phyloP scores from a whole-genome alignment of 345 rosid genomes.

The Punica granatum region DNA sequence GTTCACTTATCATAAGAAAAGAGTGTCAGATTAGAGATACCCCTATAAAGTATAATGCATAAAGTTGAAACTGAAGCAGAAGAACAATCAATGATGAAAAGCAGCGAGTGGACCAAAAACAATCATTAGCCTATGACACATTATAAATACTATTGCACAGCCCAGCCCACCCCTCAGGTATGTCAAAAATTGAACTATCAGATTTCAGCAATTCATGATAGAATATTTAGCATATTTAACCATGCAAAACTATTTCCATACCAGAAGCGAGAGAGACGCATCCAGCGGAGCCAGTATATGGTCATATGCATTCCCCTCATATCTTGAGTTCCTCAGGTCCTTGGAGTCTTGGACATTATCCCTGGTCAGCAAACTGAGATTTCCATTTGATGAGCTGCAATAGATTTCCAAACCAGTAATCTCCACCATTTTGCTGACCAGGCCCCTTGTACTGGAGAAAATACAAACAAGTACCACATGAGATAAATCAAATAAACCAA shows the following conservation, averaged over 20 bases:
- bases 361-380: slow-evolving; percentile 25
- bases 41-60: not conserved
- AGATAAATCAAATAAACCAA: not conserved
- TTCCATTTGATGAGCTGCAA: slow-evolving; percentile 44
- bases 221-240: not conserved
- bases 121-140: not conserved
- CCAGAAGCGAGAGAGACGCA: slow-evolving; percentile 58
- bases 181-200: not conserved
- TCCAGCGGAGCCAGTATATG: slow-evolving; percentile 52
- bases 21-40: not conserved
- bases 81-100: not conserved
- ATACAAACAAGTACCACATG: not conserved
- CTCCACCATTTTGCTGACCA: slow-evolving; percentile 62
- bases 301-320: slow-evolving; percentile 34
- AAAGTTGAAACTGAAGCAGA: not conserved
- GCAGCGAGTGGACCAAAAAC: not conserved
- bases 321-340: slow-evolving; percentile 28
- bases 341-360: slow-evolving; percentile 27
- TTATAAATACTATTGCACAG: not conserved
- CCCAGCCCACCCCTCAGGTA: too few relatives aligned
- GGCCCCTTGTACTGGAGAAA: slow-evolving; percentile 38
- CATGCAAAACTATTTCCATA: slow-evolving; percentile 19
- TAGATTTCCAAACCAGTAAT: slow-evolving; percentile 66
- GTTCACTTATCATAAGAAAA: not conserved
- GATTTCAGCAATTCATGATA: not conserved